phyloP scores from a whole-genome alignment of 2,329 filamentous ascomycete species.

The Phyllosticta paracitricarpa region DNA sequence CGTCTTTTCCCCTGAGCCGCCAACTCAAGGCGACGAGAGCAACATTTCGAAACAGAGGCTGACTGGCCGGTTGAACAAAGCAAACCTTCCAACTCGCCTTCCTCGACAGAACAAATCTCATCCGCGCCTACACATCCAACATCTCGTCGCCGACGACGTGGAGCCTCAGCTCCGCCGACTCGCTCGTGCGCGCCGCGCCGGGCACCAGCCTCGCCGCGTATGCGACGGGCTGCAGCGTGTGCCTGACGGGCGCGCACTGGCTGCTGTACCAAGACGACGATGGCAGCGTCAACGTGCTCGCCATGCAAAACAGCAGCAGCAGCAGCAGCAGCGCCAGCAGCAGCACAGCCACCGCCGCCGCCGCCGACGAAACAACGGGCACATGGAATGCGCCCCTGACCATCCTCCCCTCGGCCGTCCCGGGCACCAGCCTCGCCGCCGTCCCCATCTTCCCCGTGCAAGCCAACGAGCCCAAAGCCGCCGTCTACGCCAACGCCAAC shows the following conservation, averaged over 20 bases:
- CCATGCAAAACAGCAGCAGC: neutral
- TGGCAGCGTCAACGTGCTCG: neutral
- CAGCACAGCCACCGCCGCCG: neutral
- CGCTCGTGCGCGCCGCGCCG: conserved; percentile 52
- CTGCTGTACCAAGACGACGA: neutral
- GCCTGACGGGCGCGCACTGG: neutral
- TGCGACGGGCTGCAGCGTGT: neutral
- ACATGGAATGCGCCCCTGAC: neutral
- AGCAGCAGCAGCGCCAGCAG: no score
- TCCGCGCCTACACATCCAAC: conserved; percentile 53
- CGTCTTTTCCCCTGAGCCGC: neutral
- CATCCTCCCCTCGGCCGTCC: neutral
- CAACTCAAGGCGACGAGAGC: neutral
- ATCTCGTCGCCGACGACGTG: conserved; percentile 59
- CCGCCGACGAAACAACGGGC: neutral
- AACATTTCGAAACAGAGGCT: neutral
- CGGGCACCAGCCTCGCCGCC: neutral
- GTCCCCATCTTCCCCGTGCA: neutral
- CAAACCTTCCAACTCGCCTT: neutral
- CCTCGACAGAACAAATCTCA: conserved; percentile 56
- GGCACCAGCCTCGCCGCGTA: neutral
- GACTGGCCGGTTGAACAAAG: neutral
- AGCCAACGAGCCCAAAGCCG: neutral
- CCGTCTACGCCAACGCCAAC: neutral
- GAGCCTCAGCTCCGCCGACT: conserved; percentile 65